Evolutionary conservation across 2,329 filamentous ascomycete species (phyloP).

Genomic region (Trichoderma harzianum): DNA sequence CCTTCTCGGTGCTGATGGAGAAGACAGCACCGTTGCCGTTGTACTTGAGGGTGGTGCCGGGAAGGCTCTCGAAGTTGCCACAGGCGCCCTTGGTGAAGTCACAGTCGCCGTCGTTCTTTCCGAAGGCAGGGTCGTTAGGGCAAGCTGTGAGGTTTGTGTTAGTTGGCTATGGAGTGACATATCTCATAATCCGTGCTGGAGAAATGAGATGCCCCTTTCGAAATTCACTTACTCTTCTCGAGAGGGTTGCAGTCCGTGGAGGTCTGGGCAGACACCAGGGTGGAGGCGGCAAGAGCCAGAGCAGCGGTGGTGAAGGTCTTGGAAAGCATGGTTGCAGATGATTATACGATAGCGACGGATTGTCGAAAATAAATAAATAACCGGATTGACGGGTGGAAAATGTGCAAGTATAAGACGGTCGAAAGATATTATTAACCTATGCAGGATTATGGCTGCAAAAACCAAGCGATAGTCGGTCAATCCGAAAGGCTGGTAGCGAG

Average conservation of each 20-base stretch:
- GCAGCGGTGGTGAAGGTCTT: conserved; percentile 45
- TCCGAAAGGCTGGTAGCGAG: conserved; percentile 7
- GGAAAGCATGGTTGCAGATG: conserved; percentile 36
- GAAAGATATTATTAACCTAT: conserved; percentile 8
- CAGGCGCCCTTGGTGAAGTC: conserved; percentile 76
- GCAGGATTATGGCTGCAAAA: neutral
- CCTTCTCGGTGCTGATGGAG: conserved; percentile 63
- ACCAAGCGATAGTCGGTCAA: neutral
- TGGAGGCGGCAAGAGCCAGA: conserved; percentile 48
- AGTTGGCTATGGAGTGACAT: neutral
- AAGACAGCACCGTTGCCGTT: conserved; percentile 51
- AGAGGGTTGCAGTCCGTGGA: conserved; percentile 54
- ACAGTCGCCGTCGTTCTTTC: conserved; percentile 52
- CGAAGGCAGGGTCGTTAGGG: conserved; percentile 72
- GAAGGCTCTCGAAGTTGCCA: conserved; percentile 46
- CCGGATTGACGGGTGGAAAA: neutral
- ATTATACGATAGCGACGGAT: conserved; percentile 9
- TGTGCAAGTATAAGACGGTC: neutral
- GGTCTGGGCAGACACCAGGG: conserved; percentile 54
- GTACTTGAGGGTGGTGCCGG: conserved; percentile 49
- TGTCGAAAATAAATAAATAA: neutral
- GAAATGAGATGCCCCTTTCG: neutral
- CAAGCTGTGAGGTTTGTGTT: conserved; percentile 48
- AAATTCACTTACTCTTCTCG: conserved; percentile 42
- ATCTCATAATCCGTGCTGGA: neutral